Percentiles rank a stretch among this genome's conserved stretches.
These are phyloP conservation scores for Colletotrichum lindemuthianum DNA, from an alignment of 2,329 filamentous ascomycete genomes.

Conservation along the genomic window DNA sequence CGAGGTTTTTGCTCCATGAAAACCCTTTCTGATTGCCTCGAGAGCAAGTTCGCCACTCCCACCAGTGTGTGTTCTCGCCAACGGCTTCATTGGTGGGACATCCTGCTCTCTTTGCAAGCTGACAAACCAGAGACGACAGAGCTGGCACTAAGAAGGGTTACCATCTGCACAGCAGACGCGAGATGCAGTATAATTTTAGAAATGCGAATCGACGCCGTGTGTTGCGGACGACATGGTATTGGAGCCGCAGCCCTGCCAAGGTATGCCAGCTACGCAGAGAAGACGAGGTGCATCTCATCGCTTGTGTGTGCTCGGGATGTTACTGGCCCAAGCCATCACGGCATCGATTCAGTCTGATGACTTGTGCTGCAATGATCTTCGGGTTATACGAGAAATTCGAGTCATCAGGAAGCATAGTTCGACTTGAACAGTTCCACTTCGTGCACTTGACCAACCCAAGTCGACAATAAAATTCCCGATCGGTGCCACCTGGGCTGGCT, in stretches of 20 bases:
- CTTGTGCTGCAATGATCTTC: constrained; percentile 14
- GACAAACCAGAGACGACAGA: constrained; percentile 20
- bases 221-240: constrained; percentile 8
- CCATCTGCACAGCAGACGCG: constrained; percentile 22
- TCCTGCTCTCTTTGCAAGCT: constrained; percentile 3
- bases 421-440: constrained; percentile 4
- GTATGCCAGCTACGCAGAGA: constrained; percentile 28
- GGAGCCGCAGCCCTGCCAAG: constrained; percentile 33
- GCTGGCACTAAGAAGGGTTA: constrained; percentile 5
- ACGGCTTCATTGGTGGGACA: constrained; percentile 25
- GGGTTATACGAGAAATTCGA: constrained; percentile 25
- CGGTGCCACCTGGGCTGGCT: background rate
- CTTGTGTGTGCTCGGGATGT: constrained; percentile 18
- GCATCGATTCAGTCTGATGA: constrained; percentile 28
- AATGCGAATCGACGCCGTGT: constrained; percentile 5
- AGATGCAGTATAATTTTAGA: constrained; percentile 33
- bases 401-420: constrained; percentile 4
- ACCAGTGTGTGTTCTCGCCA: constrained; percentile 4
- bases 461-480: constrained; percentile 13
- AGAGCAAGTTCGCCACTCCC: constrained; percentile 8
- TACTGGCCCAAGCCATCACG: constrained; percentile 20
- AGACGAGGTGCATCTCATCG: constrained; percentile 32
- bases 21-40: constrained; percentile 3
- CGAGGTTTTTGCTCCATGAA: background rate
- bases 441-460: constrained; percentile 3